Percentiles rank a stretch among this genome's conserved stretches.
Evolutionary conservation across 148 eudicot genomes (phyloP).

Genomic region (Rheum nobile): DNA sequence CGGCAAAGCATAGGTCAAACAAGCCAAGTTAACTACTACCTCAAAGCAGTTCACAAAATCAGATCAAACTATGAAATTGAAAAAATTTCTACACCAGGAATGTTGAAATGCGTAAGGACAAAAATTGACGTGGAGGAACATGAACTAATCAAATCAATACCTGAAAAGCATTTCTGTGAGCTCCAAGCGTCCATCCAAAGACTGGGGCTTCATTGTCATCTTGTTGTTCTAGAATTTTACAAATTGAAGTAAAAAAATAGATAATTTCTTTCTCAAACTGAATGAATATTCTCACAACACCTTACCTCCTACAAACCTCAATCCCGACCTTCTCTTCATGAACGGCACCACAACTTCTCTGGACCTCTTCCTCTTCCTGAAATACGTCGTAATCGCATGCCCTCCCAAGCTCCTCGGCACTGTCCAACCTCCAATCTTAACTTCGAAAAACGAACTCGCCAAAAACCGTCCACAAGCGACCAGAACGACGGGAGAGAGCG

Average conservation of each 20-base stretch:
- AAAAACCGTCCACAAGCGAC: slow-evolving; percentile 19
- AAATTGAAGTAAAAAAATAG: neutral
- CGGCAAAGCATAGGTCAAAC: neutral
- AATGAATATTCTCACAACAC: neutral
- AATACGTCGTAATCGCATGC: slow-evolving; percentile 23
- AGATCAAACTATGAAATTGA: neutral
- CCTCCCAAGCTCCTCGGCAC: slow-evolving; percentile 13
- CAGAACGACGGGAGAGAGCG: slow-evolving; percentile 25
- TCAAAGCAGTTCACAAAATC: neutral
- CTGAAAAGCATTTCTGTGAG: neutral
- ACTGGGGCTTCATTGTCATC: neutral
- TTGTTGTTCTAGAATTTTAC: neutral
- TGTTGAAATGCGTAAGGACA: neutral
- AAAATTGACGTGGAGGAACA: neutral
- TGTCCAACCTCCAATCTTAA: slow-evolving; percentile 10
- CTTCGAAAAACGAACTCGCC: slow-evolving; percentile 19
- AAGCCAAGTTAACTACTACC: neutral
- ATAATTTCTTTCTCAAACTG: neutral
- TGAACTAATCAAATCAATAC: neutral
- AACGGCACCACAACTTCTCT: slow-evolving; percentile 9
- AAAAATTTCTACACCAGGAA: neutral
- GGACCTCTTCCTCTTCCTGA: slow-evolving; percentile 35
- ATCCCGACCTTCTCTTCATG: slow-evolving; percentile 21
- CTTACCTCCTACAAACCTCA: slow-evolving; percentile 23
- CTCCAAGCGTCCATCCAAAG: neutral